Evolutionary conservation across 2,329 filamentous ascomycete genomes (phyloP).

Genomic region (Achaetomium macrosporum): DNA sequence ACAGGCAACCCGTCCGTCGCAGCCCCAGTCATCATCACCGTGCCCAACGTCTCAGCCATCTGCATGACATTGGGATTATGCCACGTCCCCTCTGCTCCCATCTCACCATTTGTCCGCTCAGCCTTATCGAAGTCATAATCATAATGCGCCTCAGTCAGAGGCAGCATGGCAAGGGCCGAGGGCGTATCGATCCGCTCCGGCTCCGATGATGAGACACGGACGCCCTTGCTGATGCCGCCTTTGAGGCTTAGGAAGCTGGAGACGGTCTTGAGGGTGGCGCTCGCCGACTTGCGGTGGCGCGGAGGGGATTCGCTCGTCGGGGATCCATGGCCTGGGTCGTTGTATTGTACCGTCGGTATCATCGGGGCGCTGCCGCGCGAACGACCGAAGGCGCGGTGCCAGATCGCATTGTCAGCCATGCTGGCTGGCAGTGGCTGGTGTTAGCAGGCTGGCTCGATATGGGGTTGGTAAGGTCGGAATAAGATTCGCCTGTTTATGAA

Average conservation of each 20-base stretch:
- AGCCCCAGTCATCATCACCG: slow-evolving; percentile 31
- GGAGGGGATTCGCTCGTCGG: slow-evolving; percentile 1
- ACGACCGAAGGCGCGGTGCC: slow-evolving; percentile 11
- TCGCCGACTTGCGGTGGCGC: slow-evolving; percentile 9
- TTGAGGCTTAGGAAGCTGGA: slow-evolving; percentile 14
- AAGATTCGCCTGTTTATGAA: not conserved
- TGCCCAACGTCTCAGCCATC: slow-evolving; percentile 40
- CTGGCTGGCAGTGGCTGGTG: not conserved
- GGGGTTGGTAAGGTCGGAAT: not conserved
- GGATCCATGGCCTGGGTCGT: not conserved
- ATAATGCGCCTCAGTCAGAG: slow-evolving; percentile 3
- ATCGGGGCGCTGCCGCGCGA: slow-evolving; percentile 4
- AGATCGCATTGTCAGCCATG: slow-evolving; percentile 12
- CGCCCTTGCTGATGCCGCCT: not conserved
- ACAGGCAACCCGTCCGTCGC: slow-evolving; percentile 7
- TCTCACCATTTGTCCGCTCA: not conserved
- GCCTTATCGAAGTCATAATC: not conserved
- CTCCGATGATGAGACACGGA: not conserved
- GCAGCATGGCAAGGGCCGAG: slow-evolving; percentile 7
- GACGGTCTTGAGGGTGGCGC: slow-evolving; percentile 4
- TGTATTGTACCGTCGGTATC: not conserved
- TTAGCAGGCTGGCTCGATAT: not conserved
- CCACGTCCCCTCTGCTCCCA: slow-evolving; percentile 23
- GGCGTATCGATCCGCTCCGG: not conserved
- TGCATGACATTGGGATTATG: slow-evolving; percentile 40